Evolutionary conservation across 768 basidiomycete species (phyloP).

Genomic region (Nidularia pulvinata): DNA sequence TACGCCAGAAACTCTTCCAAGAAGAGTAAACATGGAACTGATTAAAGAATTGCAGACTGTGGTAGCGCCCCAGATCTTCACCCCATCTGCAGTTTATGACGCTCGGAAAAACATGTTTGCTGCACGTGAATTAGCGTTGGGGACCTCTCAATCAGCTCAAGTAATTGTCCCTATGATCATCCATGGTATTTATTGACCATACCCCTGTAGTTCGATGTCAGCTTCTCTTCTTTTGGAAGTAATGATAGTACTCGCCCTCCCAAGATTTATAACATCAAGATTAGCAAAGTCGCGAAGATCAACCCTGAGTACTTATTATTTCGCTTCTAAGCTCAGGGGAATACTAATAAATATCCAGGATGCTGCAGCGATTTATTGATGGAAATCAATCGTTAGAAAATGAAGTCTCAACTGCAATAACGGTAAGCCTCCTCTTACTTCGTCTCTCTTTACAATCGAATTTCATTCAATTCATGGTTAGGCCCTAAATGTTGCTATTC

Average conservation of each 20-base stretch:
- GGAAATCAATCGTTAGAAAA: conserved; percentile 65
- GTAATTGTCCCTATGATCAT: conserved; percentile 24
- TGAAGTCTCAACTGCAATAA: conserved; percentile 57
- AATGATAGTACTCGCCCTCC: conserved; percentile 36
- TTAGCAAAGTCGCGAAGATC: conserved; percentile 53
- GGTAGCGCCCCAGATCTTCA: conserved; percentile 61
- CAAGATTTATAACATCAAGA: conserved; percentile 66
- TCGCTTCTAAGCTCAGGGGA: background rate
- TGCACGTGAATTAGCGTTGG: conserved; percentile 55
- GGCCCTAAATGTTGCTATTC: conserved; percentile 77
- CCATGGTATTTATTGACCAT: background rate
- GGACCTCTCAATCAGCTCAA: conserved; percentile 45
- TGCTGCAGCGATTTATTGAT: conserved; percentile 50
- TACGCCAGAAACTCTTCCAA: conserved; percentile 15
- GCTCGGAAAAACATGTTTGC: conserved; percentile 77
- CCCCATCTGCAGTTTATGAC: conserved; percentile 69
- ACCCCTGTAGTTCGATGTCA: background rate
- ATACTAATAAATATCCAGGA: conserved; percentile 27
- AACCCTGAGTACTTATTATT: conserved; percentile 22
- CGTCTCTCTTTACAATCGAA: background rate
- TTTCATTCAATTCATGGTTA: conserved; percentile 16
- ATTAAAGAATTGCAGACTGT: conserved; percentile 31
- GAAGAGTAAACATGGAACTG: conserved; percentile 28
- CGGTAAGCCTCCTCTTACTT: conserved; percentile 29
- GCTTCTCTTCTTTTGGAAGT: background rate